phyloP scores from a whole-genome alignment of 441 rosid genomes.

The Pelargonium citronellum region DNA sequence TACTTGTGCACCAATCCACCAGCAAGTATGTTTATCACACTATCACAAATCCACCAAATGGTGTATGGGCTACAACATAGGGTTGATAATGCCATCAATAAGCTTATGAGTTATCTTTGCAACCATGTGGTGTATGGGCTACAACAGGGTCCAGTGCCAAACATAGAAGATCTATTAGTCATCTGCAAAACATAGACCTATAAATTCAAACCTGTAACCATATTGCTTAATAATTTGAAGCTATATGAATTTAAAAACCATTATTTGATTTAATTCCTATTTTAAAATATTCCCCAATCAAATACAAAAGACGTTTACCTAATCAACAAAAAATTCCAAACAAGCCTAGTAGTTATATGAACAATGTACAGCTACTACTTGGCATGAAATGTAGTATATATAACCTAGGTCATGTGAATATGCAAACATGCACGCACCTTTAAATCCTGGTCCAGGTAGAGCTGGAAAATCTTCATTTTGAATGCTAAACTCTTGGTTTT shows the following conservation, averaged over 20 bases:
- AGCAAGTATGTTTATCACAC: background rate
- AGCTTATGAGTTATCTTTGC: too few relatives aligned
- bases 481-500: constrained; percentile 97
- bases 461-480: constrained; percentile 99
- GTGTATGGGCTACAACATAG: too few relatives aligned
- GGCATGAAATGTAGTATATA: background rate
- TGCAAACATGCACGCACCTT: constrained; percentile 42
- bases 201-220: background rate
- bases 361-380: background rate
- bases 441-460: constrained; percentile 69
- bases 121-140: background rate
- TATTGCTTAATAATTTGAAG: background rate
- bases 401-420: background rate
- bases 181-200: background rate
- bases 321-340: background rate
- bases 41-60: background rate
- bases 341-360: background rate
- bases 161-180: background rate
- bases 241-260: background rate
- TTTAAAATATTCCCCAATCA: background rate
- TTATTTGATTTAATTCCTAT: background rate
- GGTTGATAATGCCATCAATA: too few relatives aligned
- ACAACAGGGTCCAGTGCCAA: constrained; percentile 6
- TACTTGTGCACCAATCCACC: background rate
- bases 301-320: background rate